phyloP scores from a whole-genome alignment of 768 basidiomycete genomes.

The Tephrocybe sp. region DNA sequence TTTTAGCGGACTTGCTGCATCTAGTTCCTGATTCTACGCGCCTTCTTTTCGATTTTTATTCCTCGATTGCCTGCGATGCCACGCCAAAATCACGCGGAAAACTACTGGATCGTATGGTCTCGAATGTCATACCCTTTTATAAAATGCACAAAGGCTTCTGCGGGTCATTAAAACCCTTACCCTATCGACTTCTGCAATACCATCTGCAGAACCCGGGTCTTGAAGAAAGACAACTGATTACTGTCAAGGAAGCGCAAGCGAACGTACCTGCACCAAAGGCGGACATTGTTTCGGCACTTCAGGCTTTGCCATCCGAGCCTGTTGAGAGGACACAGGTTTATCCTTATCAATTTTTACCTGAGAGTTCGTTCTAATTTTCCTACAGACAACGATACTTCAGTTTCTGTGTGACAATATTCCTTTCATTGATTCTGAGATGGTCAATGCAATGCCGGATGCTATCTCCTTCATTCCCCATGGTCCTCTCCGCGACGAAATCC shows the following conservation, averaged over 20 bases:
- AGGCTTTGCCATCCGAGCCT: slow-evolving; percentile 33
- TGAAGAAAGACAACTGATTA: slow-evolving; percentile 29
- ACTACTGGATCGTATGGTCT: slow-evolving; percentile 38
- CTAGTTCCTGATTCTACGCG: slow-evolving; percentile 36
- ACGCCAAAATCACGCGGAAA: slow-evolving; percentile 30
- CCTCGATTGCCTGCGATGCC: slow-evolving; percentile 35
- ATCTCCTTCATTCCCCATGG: slow-evolving; percentile 18
- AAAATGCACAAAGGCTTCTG: slow-evolving; percentile 26
- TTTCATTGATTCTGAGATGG: slow-evolving; percentile 17
- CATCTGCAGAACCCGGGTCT: slow-evolving; percentile 41
- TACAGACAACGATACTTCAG: slow-evolving; percentile 25
- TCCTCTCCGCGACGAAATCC: slow-evolving; percentile 16
- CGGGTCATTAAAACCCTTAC: slow-evolving; percentile 28
- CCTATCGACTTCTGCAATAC: slow-evolving; percentile 37
- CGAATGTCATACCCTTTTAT: slow-evolving; percentile 27
- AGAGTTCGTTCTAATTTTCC: neutral
- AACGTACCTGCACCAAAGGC: slow-evolving; percentile 24
- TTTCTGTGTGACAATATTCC: slow-evolving; percentile 26
- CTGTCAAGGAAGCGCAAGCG: slow-evolving; percentile 17
- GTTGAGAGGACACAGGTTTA: slow-evolving; percentile 31
- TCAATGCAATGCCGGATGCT: slow-evolving; percentile 18
- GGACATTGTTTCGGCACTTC: slow-evolving; percentile 34
- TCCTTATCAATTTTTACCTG: slow-evolving; percentile 8
- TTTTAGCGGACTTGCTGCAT: slow-evolving; percentile 46
- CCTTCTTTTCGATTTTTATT: slow-evolving; percentile 40